Base-by-base conservation (phyloP, 2,329 filamentous ascomycete species). In the Colletotrichum shisoi region DNA sequence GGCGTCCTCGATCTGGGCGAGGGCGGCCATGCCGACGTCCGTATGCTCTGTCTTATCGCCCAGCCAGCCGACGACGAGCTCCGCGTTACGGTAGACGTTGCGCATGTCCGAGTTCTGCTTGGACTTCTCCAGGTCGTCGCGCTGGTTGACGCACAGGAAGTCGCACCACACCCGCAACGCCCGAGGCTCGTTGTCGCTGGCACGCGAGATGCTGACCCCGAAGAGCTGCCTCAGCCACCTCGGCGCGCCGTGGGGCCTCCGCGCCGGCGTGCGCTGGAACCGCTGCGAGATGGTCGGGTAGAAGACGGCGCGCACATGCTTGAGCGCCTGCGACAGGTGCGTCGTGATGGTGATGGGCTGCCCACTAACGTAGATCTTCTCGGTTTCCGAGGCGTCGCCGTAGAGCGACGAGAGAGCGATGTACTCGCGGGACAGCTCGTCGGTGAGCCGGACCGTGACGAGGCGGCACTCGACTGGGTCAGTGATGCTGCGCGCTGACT, bases 11-110 rank as follows among this genome's bases (percentile, higher is more conserved):
- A 73, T 74, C 31, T 71, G 69, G 13, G 69, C 71, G 31, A 77
- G 71, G 6, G 71, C 69, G 5, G 68, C 63, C 39, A 76, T 71
- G 13, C 71, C 75, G 4, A 69, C 53, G 37, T 74, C 73, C 1
- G 76, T 75, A 19, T 73, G 71, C 31, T 71, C 71, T 49, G 63
- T 66, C 70, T 75, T 76, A 24, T 71, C 67, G 31, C 75, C 75
- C 39, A 77, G 57, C 75, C 75, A 77, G 27, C 76, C 75, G 13
- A 77, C 73, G 27, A 77, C 76, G 53, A 76, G 72, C 60, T 74
- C 71, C n/a, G 74, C 74, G 39, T 70, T 68, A 37, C 72, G 72
- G 52, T 76, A 76, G 42, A 75, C 71, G 45, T 70, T 70, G 42
- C 71, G 69, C 74, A 76, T 74, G 62, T 73, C 72, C 31, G 71